These are phyloP conservation scores for Tolypocladium nubicola DNA, from an alignment of 2,329 filamentous ascomycete species.

Conservation along the genomic window DNA sequence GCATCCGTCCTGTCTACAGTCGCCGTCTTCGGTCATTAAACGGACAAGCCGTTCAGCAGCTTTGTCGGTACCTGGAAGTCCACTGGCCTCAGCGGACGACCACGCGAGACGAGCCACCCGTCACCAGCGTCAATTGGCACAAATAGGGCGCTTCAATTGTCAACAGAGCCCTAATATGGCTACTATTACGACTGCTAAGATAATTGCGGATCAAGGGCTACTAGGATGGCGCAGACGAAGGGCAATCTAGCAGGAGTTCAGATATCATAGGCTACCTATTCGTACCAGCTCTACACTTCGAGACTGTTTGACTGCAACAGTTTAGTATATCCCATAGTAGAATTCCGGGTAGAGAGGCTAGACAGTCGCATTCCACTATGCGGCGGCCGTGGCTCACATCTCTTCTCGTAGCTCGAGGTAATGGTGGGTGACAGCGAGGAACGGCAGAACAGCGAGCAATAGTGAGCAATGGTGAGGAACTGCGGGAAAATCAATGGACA, in stretches of 20 bases:
- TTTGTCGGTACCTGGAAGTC: neutral
- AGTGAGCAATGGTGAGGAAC: neutral
- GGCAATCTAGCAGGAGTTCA: neutral
- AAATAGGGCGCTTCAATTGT: too few species aligned
- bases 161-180: neutral
- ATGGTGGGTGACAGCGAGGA: neutral
- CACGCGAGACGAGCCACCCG: neutral
- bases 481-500: neutral
- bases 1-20: too few species aligned
- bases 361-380: too few species aligned
- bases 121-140: neutral
- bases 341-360: neutral
- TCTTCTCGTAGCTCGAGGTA: neutral
- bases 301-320: too few species aligned
- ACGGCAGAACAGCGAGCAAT: too few species aligned
- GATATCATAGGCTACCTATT: neutral
- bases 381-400: neutral
- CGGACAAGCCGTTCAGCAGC: neutral
- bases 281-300: neutral
- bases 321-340: too few species aligned
- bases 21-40: neutral
- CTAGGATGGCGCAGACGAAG: neutral
- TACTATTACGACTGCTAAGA: neutral
- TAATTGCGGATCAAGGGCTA: neutral
- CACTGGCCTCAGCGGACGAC: neutral